phyloP scores from a whole-genome alignment of 352 stramenopile genomes.

The Phytopythium aichiense region DNA sequence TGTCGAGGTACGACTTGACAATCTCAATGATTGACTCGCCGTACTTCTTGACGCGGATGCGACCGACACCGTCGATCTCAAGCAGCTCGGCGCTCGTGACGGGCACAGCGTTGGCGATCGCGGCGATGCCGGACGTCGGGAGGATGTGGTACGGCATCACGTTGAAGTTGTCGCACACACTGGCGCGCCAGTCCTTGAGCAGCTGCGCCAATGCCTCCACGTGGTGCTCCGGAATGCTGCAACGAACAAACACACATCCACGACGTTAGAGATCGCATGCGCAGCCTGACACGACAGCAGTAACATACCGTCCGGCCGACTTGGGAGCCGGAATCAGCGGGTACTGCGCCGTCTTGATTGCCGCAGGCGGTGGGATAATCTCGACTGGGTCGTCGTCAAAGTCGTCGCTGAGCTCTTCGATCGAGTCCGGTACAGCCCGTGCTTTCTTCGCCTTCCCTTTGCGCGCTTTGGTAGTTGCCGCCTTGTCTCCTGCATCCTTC shows the following conservation, averaged over 20 bases:
- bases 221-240: conserved; percentile 64
- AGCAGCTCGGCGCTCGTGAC: conserved; percentile 71
- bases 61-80: conserved; percentile 78
- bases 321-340: conserved; percentile 49
- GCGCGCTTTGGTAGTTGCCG: not conserved
- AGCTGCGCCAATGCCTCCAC: conserved; percentile 72
- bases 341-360: conserved; percentile 25
- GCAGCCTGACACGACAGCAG: not conserved
- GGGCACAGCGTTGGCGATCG: conserved; percentile 76
- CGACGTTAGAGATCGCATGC: not conserved
- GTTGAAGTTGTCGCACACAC: conserved; percentile 81
- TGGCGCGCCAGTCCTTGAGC: conserved; percentile 84
- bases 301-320: conserved; percentile 41
- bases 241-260: not conserved
- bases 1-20: conserved; percentile 71
- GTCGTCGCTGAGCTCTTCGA: conserved; percentile 65
- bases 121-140: conserved; percentile 68
- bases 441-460: conserved; percentile 35
- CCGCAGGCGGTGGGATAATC: conserved; percentile 22
- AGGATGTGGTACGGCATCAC: conserved; percentile 89
- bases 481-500: conserved; percentile 15
- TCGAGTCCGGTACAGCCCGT: conserved; percentile 27
- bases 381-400: conserved; percentile 36
- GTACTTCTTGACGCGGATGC: conserved; percentile 85
- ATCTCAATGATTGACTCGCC: conserved; percentile 81